Evolutionary conservation across 179 eudicot genomes (phyloP).

Genomic region (Beta corolliflora): DNA sequence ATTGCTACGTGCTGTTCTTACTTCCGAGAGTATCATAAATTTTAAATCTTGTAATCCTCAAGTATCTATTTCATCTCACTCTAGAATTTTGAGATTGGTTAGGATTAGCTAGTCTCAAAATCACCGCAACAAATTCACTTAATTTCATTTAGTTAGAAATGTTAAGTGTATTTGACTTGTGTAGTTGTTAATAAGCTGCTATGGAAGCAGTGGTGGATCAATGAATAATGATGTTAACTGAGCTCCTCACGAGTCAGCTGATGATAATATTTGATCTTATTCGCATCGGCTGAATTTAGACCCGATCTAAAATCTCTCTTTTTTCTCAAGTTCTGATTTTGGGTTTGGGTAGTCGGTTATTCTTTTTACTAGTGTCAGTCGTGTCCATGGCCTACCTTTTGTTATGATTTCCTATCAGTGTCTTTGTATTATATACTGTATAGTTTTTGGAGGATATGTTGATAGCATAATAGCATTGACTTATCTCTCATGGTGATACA

Average conservation of each 20-base stretch:
- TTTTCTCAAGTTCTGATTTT: not conserved
- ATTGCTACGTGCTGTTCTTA: not conserved
- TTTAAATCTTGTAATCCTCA: not conserved
- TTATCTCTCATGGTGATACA: slow-evolving; percentile 29
- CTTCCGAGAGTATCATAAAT: not conserved
- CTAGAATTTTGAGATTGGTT: not conserved
- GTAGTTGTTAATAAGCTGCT: not conserved
- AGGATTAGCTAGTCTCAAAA: not conserved
- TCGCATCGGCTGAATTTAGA: not conserved
- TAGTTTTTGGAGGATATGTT: too few relatives aligned
- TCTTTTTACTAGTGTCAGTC: not conserved
- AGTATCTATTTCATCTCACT: not conserved
- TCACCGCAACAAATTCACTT: not conserved
- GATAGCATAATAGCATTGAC: not conserved
- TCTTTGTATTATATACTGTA: not conserved
- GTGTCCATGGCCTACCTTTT: not conserved
- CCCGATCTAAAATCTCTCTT: too few relatives aligned
- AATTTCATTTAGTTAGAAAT: not conserved
- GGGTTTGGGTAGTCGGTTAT: too few relatives aligned
- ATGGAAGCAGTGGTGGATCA: not conserved
- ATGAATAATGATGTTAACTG: not conserved
- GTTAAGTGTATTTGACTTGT: not conserved
- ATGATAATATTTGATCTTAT: not conserved
- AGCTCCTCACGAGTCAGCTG: not conserved
- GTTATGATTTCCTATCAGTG: not conserved